Evolutionary conservation across 2,329 filamentous ascomycete species (phyloP), one percentile per base, ranked within the genome.

Genomic region (Aspergillus puulaauensis): DNA sequence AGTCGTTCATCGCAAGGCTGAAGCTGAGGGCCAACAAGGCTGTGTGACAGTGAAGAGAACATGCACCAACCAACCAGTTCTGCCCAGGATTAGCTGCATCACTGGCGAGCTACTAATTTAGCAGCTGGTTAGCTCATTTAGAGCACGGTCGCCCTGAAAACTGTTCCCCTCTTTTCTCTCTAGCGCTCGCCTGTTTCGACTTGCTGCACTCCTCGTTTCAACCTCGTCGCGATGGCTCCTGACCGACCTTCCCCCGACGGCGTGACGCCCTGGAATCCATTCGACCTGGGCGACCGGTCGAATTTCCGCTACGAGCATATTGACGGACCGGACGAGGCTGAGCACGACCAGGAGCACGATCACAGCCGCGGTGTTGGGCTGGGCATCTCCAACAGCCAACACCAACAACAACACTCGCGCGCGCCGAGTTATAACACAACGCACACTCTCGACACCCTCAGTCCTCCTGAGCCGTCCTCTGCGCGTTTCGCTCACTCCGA

Each of bases 261-360:
- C 9, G 27, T 31, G 27, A 31, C 27, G 8, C 27, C 27, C 27
- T 44, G 37, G 47, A 43, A 33, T 19, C 37, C 24, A 27, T n/a
- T 55, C 19, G 52, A 54, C 24, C 35, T 54, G 2, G 43, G 52
- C 39, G 53, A 55, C 24, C 53, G 53, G 14, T 35, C 53, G 11
- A 49, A 55, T 27, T 49, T 55, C 11, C 53, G 53, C 23, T 55
- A 55, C 33, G 53, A 55, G 14, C 46, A 45, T 19, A n/a, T 23
- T 23, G 52, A 54, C 23, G 23, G 43, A n/a, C 31, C 21, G 19
- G 50, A 50, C 19, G 33, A 39, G 3, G 15, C 21, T 31, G 27
- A 31, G 27, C 8, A 31, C 47, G 33, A 21, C 17, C n/a, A 23
- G 5, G 11, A 24, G 43, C 11, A 12, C 47, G 14, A 24, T n/a